Base-by-base conservation (phyloP, 129 eudicot genomes). In the Smallanthus sonchifolius region DNA sequence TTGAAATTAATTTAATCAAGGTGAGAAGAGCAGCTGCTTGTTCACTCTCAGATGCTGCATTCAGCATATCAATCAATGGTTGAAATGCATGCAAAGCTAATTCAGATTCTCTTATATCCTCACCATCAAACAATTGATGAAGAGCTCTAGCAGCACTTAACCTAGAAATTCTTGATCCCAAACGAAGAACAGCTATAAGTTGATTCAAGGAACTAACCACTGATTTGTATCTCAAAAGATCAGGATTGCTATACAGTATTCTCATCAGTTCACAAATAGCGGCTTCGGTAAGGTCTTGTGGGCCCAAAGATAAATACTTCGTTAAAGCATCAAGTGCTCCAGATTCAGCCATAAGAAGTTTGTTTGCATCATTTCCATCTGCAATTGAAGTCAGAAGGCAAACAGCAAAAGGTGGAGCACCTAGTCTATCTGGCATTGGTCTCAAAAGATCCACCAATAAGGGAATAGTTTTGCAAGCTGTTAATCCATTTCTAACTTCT, bases 341-440 rank as follows among this genome's bases (percentile, higher is more conserved):
- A 52, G 89, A 76, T 88, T 91, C 97, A 57, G 97, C 97, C 89
- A 91, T 86, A 3, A 84, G 62, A 54, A 84, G 83, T 76, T 91
- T 91, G 69, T 91, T 91, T 45, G 89, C 77, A 71, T 91, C 97
- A 82, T 75, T 86, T 64, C 77, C 95, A 54, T 86, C 89, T n/a
- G 91, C 97, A 84, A 91, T 87, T 24, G 67, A 78, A 54, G 83
- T 86, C 81, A 91, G 70, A 36, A 91, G 82, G 35, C 69, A 75
- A 73, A 91, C 87, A 34, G 91, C 68, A 69, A 80, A 73, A 17
- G 89, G 81, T 37, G 97, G 91, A 37, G 95, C 95, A 67, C 86
- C 84, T 20, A 95, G 91, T 72, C 95, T 78, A 75, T 87, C 97
- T 51, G 97, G 89, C 77, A 91, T 87, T 51, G 97, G 97, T 82